Evolutionary conservation across 305 asterid species (phyloP).

Genomic region (Fraxinus floribunda): DNA sequence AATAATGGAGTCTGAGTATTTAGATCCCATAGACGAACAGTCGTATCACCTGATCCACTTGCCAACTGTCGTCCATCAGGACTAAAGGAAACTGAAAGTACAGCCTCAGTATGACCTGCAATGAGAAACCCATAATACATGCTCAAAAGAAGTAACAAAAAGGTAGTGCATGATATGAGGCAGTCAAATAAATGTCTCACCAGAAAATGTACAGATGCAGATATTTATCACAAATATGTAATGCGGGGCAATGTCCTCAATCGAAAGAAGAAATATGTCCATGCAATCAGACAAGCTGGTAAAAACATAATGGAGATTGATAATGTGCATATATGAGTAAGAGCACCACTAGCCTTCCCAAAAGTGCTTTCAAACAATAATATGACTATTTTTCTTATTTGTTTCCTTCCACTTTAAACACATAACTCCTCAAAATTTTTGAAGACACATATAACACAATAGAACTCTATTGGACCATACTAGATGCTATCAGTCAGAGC

Average conservation of each 20-base stretch:
- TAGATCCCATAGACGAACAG: conserved; percentile 94
- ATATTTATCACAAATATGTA: background rate
- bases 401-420: background rate
- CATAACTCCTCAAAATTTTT: background rate
- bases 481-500: background rate
- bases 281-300: background rate
- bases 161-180: background rate
- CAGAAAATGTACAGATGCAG: background rate
- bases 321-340: background rate
- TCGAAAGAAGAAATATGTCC: background rate
- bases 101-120: conserved; percentile 93
- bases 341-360: background rate
- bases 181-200: background rate
- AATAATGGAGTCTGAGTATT: conserved; percentile 87
- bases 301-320: background rate
- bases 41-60: conserved; percentile 97
- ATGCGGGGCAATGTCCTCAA: background rate
- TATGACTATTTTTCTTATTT: background rate
- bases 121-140: conserved; percentile 3
- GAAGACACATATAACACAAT: background rate
- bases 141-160: background rate
- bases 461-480: background rate
- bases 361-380: background rate
- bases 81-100: conserved; percentile 93
- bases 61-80: conserved; percentile 95